Evolutionary conservation across 2,329 filamentous ascomycete genomes (phyloP).

Genomic region (Sclerotinia spermophila): DNA sequence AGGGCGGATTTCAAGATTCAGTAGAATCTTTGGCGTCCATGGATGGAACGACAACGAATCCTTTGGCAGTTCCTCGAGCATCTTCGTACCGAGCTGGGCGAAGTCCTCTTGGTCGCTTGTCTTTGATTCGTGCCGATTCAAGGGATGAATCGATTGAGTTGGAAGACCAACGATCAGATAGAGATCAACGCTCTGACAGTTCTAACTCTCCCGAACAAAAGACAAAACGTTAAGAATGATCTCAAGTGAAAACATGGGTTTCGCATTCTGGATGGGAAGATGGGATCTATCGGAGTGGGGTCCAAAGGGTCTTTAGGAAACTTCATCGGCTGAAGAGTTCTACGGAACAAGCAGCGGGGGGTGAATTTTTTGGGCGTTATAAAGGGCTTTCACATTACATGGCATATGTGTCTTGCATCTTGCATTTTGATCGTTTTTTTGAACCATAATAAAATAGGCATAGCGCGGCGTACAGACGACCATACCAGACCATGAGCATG

Average conservation of each 20-base stretch:
- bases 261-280: not conserved
- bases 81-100: constrained; percentile 32
- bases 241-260: not conserved
- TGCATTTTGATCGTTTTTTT: constrained; percentile 7
- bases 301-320: not conserved
- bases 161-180: constrained; percentile 22
- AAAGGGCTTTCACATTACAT: not conserved
- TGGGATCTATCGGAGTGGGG: not conserved
- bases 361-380: not conserved
- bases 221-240: not conserved
- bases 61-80: constrained; percentile 25
- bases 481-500: constrained; percentile 10
- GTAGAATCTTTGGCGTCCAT: constrained; percentile 36
- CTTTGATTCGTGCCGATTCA: constrained; percentile 35
- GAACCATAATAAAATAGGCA: not conserved
- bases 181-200: constrained; percentile 19
- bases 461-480: constrained; percentile 14
- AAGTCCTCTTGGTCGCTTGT: constrained; percentile 39
- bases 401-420: constrained; percentile 3
- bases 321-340: not conserved
- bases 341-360: not conserved
- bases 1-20: constrained; percentile 43
- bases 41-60: constrained; percentile 23
- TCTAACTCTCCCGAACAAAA: constrained; percentile 15
- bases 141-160: constrained; percentile 29